These are phyloP conservation scores for Claviceps maximensis DNA, from an alignment of 2,329 filamentous ascomycete species.

Conservation along the genomic window DNA sequence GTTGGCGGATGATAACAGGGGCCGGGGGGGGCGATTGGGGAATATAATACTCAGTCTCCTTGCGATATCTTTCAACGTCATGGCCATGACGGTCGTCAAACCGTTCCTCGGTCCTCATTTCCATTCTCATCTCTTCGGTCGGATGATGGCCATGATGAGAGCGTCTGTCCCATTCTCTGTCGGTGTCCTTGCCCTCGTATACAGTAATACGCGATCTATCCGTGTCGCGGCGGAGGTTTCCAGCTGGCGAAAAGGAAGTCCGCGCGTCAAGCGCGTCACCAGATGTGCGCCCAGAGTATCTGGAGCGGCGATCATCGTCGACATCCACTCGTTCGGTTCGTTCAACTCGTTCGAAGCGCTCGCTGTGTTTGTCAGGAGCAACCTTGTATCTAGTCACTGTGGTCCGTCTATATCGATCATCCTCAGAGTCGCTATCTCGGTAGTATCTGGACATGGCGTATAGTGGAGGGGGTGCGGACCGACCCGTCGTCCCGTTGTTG, in stretches of 20 bases:
- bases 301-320: conserved; percentile 33
- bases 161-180: conserved; percentile 32
- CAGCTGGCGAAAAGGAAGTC: conserved; percentile 21
- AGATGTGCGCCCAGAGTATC: conserved; percentile 27
- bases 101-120: conserved; percentile 39
- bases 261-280: conserved; percentile 31
- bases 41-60: conserved; percentile 50
- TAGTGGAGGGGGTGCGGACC: conserved; percentile 9
- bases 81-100: conserved; percentile 30
- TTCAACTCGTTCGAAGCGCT: conserved; percentile 26
- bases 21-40: conserved; percentile 34
- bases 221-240: conserved; percentile 23
- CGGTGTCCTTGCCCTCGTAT: conserved; percentile 20
- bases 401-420: conserved; percentile 32
- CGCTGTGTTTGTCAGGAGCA: conserved; percentile 24
- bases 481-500: conserved; percentile 4
- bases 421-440: conserved; percentile 26
- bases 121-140: conserved; percentile 39
- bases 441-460: conserved; percentile 20
- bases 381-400: conserved; percentile 43
- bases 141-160: conserved; percentile 27
- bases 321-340: conserved; percentile 26
- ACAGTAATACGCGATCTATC: conserved; percentile 20
- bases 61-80: conserved; percentile 45
- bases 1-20: conserved; percentile 44